Evolutionary conservation across 768 basidiomycete species (phyloP).

Genomic region (Suillus spraguei): DNA sequence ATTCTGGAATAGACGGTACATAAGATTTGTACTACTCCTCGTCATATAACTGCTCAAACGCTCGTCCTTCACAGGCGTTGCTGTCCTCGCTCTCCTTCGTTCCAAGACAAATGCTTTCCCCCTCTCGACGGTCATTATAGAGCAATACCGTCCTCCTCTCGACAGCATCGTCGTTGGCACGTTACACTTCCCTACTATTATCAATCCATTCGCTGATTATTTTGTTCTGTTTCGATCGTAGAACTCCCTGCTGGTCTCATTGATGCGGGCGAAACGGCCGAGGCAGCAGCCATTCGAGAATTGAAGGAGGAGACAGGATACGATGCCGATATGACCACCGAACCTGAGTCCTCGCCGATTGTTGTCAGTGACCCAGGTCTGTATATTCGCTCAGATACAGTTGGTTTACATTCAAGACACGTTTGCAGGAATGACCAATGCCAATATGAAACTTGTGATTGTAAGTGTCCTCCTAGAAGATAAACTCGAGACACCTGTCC

Average conservation of each 20-base stretch:
- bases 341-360: slow-evolving; percentile 64
- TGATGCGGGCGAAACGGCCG: slow-evolving; percentile 82
- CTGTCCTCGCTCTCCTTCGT: slow-evolving; percentile 77
- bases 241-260: slow-evolving; percentile 76
- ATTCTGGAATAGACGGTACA: slow-evolving; percentile 80
- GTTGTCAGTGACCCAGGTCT: slow-evolving; percentile 74
- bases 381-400: slow-evolving; percentile 4
- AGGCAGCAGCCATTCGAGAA: slow-evolving; percentile 83
- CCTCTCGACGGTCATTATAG: slow-evolving; percentile 80
- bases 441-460: slow-evolving; percentile 88
- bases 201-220: neutral
- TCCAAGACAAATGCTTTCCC: slow-evolving; percentile 76
- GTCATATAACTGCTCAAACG: neutral
- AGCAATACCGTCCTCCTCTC: slow-evolving; percentile 91
- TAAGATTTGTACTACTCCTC: neutral
- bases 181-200: slow-evolving; percentile 9
- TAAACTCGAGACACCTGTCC: slow-evolving; percentile 65
- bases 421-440: slow-evolving; percentile 82
- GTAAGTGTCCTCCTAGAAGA: slow-evolving; percentile 70
- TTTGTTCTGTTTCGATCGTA: slow-evolving; percentile 18
- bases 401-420: neutral
- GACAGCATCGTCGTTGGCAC: slow-evolving; percentile 75
- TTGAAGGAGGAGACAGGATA: slow-evolving; percentile 94
- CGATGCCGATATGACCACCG: slow-evolving; percentile 51
- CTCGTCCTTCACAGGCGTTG: slow-evolving; percentile 61